A percentile compares a stretch with the other conserved stretches of the same genome.
These are phyloP conservation scores for Candida easanensis DNA, from an alignment of 805 yeast genomes.

Conservation along the genomic window DNA sequence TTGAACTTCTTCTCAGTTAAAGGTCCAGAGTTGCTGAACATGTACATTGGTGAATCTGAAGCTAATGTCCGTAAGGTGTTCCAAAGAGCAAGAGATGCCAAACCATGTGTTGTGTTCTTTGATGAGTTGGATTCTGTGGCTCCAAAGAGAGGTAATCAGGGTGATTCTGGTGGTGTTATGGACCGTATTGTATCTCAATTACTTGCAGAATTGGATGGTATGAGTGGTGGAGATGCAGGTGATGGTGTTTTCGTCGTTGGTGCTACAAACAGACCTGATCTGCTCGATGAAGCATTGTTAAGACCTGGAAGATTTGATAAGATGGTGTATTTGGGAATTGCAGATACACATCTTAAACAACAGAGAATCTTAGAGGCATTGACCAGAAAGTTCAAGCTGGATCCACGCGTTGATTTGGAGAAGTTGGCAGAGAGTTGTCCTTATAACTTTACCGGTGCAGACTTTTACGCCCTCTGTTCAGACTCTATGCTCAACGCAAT, in stretches of 20 bases:
- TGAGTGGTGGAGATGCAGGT: slow-evolving; percentile 73
- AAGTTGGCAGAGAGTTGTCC: slow-evolving; percentile 70
- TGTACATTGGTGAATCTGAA: slow-evolving; percentile 98
- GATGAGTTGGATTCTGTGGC: slow-evolving; percentile 98
- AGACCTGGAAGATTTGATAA: slow-evolving; percentile 96
- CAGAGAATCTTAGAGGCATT: slow-evolving; percentile 81
- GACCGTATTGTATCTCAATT: slow-evolving; percentile 96
- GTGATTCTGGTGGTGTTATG: slow-evolving; percentile 99
- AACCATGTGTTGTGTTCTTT: slow-evolving; percentile 95
- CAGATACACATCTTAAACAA: slow-evolving; percentile 90
- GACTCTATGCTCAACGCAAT: slow-evolving; percentile 96
- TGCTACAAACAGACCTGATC: slow-evolving; percentile 97
- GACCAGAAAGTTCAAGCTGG: slow-evolving; percentile 74
- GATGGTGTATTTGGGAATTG: slow-evolving; percentile 87
- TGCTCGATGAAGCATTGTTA: slow-evolving; percentile 87
- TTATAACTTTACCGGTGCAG: slow-evolving; percentile 95
- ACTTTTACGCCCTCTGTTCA: slow-evolving; percentile 92
- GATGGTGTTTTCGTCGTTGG: slow-evolving; percentile 97
- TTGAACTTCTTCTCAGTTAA: slow-evolving; percentile 93
- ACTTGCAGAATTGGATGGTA: slow-evolving; percentile 93
- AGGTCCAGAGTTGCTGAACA: slow-evolving; percentile 94
- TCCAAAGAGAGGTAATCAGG: slow-evolving; percentile 97
- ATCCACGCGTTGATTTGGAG: slow-evolving; percentile 54
- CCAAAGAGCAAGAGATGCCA: slow-evolving; percentile 92
- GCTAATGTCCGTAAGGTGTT: slow-evolving; percentile 95